A percentile compares a stretch with the other conserved stretches of the same genome.
Conservation (phyloP, 2,329 filamentous ascomycete genomes). For the Pseudogymnoascus sp. region DNA sequence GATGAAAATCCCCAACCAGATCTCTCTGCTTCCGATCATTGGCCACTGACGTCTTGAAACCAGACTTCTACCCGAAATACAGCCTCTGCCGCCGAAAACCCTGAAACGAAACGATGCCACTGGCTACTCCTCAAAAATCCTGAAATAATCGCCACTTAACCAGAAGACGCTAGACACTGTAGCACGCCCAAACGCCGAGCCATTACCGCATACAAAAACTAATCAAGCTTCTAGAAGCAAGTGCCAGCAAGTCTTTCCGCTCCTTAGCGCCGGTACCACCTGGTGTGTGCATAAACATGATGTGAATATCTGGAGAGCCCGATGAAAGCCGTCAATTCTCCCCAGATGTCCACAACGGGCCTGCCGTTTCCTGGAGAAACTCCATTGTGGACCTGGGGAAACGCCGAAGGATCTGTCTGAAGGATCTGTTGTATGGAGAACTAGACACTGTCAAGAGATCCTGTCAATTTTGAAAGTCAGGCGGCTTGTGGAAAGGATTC, state of each 20-base stretch:
- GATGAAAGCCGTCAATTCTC: slow-evolving; percentile 5
- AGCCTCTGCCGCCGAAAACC: not conserved
- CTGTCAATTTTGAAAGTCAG: not conserved
- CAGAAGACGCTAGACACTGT: not conserved
- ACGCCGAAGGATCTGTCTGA: not conserved
- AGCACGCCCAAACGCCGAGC: not conserved
- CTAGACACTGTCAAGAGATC: not conserved
- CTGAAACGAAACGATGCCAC: not conserved
- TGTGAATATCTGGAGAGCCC: not conserved
- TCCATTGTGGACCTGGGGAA: slow-evolving; percentile 3
- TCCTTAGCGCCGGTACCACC: not conserved
- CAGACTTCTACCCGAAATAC: not conserved
- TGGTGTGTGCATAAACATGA: not conserved
- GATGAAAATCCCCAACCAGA: not conserved
- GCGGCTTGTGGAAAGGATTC: not conserved
- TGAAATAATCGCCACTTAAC: not conserved
- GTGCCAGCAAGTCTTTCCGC: not conserved
- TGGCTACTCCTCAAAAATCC: not conserved
- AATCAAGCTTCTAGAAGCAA: slow-evolving; percentile 5
- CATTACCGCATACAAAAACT: not conserved
- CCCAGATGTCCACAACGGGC: not conserved
- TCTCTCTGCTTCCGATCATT: not conserved
- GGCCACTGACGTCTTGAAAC: not conserved
- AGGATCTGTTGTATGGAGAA: not conserved
- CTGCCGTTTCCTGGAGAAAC: slow-evolving; percentile 6